phyloP scores from a whole-genome alignment of 129 eudicot species.

The Chrysanthemum seticuspe region DNA sequence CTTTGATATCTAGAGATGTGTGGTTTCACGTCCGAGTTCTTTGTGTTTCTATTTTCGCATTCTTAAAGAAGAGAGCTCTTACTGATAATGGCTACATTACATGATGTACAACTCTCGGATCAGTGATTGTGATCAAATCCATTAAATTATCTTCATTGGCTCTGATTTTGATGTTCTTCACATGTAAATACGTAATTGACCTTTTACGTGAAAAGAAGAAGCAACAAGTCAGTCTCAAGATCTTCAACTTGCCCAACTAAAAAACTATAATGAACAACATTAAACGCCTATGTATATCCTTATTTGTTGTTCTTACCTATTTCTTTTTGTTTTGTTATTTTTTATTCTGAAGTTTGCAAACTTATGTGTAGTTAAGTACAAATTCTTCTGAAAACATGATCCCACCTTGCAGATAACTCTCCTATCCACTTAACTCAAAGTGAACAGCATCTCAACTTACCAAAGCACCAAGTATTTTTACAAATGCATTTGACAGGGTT shows the following conservation, averaged over 20 bases:
- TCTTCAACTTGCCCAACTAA: slow-evolving; percentile 39
- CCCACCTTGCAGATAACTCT: slow-evolving; percentile 28
- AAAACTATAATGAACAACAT: slow-evolving; percentile 21
- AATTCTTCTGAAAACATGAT: slow-evolving; percentile 38
- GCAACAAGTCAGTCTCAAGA: slow-evolving; percentile 25
- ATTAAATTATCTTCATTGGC: slow-evolving; percentile 48
- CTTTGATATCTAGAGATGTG: neutral
- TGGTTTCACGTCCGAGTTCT: neutral
- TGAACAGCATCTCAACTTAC: slow-evolving; percentile 32
- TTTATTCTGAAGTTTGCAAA: neutral
- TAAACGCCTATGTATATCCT: slow-evolving; percentile 3
- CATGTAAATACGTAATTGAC: slow-evolving; percentile 67
- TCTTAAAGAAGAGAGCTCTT: neutral
- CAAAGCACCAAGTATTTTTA: slow-evolving; percentile 32
- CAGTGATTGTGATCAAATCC: slow-evolving; percentile 54
- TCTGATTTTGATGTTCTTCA: slow-evolving; percentile 48
- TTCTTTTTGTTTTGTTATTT: too few relatives aligned
- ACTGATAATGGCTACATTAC: slow-evolving; percentile 11
- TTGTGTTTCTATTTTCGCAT: neutral
- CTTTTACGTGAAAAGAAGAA: slow-evolving; percentile 51
- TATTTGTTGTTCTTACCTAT: neutral
- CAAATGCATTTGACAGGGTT: neutral
- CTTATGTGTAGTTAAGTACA: slow-evolving; percentile 34
- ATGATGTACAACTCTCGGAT: slow-evolving; percentile 63
- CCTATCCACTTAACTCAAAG: slow-evolving; percentile 27